These are phyloP conservation scores for Talaromyces nanjingensis DNA, from an alignment of 495 filamentous ascomycete genomes.

Conservation along the genomic window DNA sequence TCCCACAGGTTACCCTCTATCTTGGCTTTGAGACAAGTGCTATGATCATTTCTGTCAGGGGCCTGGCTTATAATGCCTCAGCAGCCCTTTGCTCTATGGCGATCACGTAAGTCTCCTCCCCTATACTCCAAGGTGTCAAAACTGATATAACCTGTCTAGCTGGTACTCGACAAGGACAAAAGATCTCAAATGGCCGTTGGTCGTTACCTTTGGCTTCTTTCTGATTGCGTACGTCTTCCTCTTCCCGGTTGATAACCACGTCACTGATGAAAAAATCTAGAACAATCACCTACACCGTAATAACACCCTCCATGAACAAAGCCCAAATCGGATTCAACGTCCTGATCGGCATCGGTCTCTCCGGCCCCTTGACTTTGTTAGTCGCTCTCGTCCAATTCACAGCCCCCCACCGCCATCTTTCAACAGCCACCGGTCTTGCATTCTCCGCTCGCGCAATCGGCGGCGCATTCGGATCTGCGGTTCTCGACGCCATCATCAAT, in stretches of 20 bases:
- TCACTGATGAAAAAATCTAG: background rate
- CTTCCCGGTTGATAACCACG: background rate
- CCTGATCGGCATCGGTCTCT: background rate
- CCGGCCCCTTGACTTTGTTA: background rate
- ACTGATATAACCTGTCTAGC: too few relatives aligned
- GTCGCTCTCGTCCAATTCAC: background rate
- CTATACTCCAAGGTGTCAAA: background rate
- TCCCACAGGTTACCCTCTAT: slow-evolving; percentile 45
- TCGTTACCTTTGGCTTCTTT: background rate
- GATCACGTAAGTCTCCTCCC: background rate
- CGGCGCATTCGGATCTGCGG: background rate
- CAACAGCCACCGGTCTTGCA: background rate
- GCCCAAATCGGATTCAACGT: background rate
- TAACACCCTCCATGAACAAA: background rate
- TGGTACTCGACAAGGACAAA: background rate
- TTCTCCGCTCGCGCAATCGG: background rate
- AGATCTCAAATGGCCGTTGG: background rate
- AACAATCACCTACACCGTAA: background rate
- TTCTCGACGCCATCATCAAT: background rate
- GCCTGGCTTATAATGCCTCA: background rate
- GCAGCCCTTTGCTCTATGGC: background rate
- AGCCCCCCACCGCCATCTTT: background rate
- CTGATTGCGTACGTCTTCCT: background rate
- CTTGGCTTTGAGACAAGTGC: slow-evolving; percentile 43
- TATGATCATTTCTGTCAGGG: background rate